A percentile compares a stretch with the other conserved stretches of the same genome.
These are phyloP conservation scores for Suillus hirtellus DNA, from an alignment of 768 basidiomycete species.

Conservation along the genomic window DNA sequence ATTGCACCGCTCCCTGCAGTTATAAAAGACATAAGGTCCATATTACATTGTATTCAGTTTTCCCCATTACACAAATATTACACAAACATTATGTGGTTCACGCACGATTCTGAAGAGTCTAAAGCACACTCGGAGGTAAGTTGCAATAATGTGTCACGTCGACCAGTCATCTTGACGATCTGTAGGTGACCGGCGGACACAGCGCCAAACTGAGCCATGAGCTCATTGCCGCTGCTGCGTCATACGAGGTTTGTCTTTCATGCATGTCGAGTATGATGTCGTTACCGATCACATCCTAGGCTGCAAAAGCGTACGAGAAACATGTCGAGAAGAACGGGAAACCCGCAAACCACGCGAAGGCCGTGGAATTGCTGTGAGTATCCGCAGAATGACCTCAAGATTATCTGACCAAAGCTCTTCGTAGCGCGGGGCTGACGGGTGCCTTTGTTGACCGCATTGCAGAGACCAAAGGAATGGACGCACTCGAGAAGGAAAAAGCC, in stretches of 20 bases:
- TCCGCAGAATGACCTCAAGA: not conserved
- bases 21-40: not conserved
- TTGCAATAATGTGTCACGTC: not conserved
- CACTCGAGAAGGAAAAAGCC: slow-evolving; percentile 18
- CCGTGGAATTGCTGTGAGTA: slow-evolving; percentile 28
- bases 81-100: slow-evolving; percentile 25
- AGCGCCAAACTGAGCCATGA: slow-evolving; percentile 27
- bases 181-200: slow-evolving; percentile 22
- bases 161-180: not conserved
- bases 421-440: slow-evolving; percentile 29
- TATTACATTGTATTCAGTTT: not conserved
- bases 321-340: slow-evolving; percentile 21
- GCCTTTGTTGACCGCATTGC: slow-evolving; percentile 24
- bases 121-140: slow-evolving; percentile 22
- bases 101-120: slow-evolving; percentile 25
- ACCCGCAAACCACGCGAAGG: slow-evolving; percentile 26
- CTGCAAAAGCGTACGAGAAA: slow-evolving; percentile 31
- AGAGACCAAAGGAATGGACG: slow-evolving; percentile 29
- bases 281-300: slow-evolving; percentile 19
- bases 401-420: not conserved
- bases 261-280: not conserved
- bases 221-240: slow-evolving; percentile 28
- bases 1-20: not conserved
- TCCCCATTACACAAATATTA: not conserved
- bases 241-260: slow-evolving; percentile 23